These are phyloP conservation scores for Chlorokybus atmophyticus DNA, from an alignment of 139 green algal genomes.

Conservation along the genomic window DNA sequence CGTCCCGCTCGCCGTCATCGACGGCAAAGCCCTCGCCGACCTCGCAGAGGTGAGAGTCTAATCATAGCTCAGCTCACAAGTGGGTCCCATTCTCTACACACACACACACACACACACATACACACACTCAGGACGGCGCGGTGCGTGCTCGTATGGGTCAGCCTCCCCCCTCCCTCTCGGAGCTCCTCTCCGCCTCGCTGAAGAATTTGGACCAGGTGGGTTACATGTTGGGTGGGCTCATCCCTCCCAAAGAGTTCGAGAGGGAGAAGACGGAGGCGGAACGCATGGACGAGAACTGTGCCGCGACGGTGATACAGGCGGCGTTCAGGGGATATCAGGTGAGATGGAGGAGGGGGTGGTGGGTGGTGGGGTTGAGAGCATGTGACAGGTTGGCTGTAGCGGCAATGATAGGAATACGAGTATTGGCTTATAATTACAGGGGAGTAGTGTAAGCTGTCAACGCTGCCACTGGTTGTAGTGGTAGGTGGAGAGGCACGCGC, in stretches of 20 bases:
- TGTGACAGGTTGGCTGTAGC: no score
- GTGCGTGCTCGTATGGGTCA: background rate
- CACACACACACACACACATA: no score
- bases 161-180: no score
- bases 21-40: slow-evolving; percentile 37
- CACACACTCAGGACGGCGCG: no score
- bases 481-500: background rate
- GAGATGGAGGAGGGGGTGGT: slow-evolving; percentile 10
- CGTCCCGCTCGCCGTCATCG: slow-evolving; percentile 39
- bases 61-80: no score
- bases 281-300: no score
- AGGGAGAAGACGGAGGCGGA: no score
- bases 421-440: no score
- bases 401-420: no score
- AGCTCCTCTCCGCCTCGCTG: background rate
- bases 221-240: background rate
- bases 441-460: no score
- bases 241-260: background rate
- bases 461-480: slow-evolving; percentile 18
- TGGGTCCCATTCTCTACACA: no score
- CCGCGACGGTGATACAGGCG: background rate
- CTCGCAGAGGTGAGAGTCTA: slow-evolving; percentile 22
- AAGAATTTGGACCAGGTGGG: background rate
- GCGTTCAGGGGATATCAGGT: background rate
- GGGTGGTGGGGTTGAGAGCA: no score